A percentile compares a stretch with the other conserved stretches of the same genome.
Conservation (phyloP, 2,329 filamentous ascomycete genomes). For the Calonectria naviculata region DNA sequence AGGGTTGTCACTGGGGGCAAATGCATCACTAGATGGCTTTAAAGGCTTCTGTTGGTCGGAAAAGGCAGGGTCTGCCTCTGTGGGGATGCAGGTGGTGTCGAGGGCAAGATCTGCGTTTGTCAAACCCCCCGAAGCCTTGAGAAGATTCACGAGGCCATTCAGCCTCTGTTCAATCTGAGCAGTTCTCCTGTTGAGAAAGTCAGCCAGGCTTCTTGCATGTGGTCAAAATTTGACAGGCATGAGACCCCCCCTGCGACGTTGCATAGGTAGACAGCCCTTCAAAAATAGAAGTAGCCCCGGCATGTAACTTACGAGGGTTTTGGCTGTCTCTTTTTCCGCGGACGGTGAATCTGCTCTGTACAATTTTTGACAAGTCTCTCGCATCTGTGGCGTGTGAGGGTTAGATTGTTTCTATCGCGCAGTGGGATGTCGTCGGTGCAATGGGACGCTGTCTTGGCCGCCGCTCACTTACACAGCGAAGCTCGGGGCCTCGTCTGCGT, state of each 20-base stretch:
- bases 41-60: slow-evolving; percentile 39
- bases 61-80: slow-evolving; percentile 38
- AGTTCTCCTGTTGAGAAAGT: slow-evolving; percentile 51
- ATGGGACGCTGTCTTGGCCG: slow-evolving; percentile 20
- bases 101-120: slow-evolving; percentile 34
- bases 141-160: slow-evolving; percentile 60
- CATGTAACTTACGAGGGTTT: slow-evolving; percentile 59
- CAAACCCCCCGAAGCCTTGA: slow-evolving; percentile 56
- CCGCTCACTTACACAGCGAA: slow-evolving; percentile 23
- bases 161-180: slow-evolving; percentile 61
- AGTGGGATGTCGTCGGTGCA: not conserved
- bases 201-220: not conserved
- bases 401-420: not conserved
- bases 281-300: not conserved
- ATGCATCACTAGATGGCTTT: slow-evolving; percentile 20
- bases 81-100: slow-evolving; percentile 42
- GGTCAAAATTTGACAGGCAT: not conserved
- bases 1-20: slow-evolving; percentile 27
- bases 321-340: slow-evolving; percentile 62
- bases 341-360: slow-evolving; percentile 57
- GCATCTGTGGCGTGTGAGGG: slow-evolving; percentile 48
- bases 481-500: slow-evolving; percentile 5
- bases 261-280: not conserved
- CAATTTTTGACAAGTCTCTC: slow-evolving; percentile 61
- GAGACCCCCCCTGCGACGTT: not conserved